Evolutionary conservation across 2,329 filamentous ascomycete species (phyloP).

Genomic region (Botrytis hyacinthi): DNA sequence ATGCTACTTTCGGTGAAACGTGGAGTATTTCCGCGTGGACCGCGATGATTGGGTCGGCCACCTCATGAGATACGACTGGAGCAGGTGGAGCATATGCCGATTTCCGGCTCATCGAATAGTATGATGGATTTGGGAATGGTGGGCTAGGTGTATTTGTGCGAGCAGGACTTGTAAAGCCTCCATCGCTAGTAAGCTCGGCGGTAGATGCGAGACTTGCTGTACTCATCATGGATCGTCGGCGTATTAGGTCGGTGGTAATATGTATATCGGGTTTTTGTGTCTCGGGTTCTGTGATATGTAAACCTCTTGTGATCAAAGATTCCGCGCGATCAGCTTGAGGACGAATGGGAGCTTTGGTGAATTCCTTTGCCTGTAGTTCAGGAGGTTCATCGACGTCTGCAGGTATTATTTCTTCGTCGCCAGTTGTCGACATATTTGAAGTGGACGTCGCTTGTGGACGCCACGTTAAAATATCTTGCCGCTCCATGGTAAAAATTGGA

Average conservation of each 20-base stretch:
- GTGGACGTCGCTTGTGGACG: conserved; percentile 42
- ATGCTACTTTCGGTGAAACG: conserved; percentile 42
- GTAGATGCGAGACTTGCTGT: conserved; percentile 76
- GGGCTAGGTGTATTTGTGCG: conserved; percentile 86
- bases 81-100: conserved; percentile 21
- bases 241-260: conserved; percentile 41
- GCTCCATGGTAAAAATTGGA: conserved; percentile 31
- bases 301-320: conserved; percentile 83
- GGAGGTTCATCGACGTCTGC: conserved; percentile 88
- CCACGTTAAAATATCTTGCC: conserved; percentile 44
- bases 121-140: conserved; percentile 59
- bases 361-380: conserved; percentile 47
- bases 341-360: conserved; percentile 42
- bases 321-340: conserved; percentile 59
- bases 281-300: conserved; percentile 66
- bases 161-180: conserved; percentile 85
- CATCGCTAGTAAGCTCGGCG: conserved; percentile 91
- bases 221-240: conserved; percentile 63
- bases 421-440: conserved; percentile 35
- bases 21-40: conserved; percentile 24
- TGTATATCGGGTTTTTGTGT: conserved; percentile 40
- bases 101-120: conserved; percentile 31
- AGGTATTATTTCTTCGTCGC: conserved; percentile 59
- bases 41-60: conserved; percentile 21
- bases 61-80: conserved; percentile 20